A percentile compares a stretch with the other conserved stretches of the same genome.
phyloP scores from a whole-genome alignment of 139 green algal genomes.

The Tetradesmus lagerheimii region DNA sequence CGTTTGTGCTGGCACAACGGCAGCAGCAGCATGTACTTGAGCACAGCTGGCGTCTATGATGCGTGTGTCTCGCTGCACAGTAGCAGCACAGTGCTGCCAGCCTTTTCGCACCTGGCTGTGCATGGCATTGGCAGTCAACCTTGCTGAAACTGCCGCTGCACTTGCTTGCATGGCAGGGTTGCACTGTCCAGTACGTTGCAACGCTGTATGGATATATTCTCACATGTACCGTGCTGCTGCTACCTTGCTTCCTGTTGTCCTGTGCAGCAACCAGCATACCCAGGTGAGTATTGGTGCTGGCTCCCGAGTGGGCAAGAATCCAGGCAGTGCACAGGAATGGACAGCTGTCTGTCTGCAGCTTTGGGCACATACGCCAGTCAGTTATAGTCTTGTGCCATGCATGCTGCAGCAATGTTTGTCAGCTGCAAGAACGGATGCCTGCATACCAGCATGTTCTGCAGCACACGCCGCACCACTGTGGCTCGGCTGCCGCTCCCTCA shows the following conservation, averaged over 20 bases:
- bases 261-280: background rate
- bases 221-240: background rate
- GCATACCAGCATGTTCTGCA: background rate
- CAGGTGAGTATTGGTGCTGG: background rate
- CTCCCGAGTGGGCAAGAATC: background rate
- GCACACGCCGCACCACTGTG: background rate
- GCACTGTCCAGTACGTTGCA: too few species aligned
- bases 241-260: background rate
- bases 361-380: background rate
- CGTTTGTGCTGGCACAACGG: constrained; percentile 1
- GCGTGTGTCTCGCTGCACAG: background rate
- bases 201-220: background rate
- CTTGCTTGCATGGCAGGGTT: too few species aligned
- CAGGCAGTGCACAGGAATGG: too few species aligned
- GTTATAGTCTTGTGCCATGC: background rate
- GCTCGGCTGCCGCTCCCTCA: too few species aligned
- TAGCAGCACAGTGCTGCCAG: background rate
- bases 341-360: background rate
- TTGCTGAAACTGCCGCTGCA: too few species aligned
- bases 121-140: background rate
- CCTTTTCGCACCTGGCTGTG: background rate
- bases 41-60: background rate
- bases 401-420: background rate
- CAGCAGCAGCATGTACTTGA: background rate
- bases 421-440: background rate